Conservation (phyloP, 306 rosid genomes). For the Quercus rubra region DNA sequence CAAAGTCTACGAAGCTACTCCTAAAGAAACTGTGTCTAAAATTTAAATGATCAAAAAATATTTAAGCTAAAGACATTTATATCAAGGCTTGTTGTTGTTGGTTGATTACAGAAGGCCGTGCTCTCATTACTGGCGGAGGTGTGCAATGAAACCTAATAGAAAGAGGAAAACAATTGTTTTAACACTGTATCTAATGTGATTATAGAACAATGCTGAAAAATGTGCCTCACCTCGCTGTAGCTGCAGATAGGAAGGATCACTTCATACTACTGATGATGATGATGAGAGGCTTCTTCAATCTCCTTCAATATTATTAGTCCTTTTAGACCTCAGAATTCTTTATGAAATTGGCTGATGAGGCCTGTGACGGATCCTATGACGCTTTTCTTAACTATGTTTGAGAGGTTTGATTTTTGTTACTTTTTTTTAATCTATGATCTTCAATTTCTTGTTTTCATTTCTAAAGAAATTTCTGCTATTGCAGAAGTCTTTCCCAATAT, state of each 20-base stretch:
- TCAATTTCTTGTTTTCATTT: background rate
- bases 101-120: conserved; percentile 82
- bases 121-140: conserved; percentile 64
- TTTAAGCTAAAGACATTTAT: background rate
- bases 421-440: background rate
- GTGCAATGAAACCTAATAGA: conserved; percentile 43
- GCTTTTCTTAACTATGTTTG: conserved; percentile 83
- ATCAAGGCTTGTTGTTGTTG: conserved; percentile 24
- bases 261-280: conserved; percentile 77
- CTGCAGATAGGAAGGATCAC: conserved; percentile 70
- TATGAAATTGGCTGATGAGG: conserved; percentile 79
- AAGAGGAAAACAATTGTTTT: conserved; percentile 54
- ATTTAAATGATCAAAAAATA: too few species aligned
- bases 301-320: conserved; percentile 86
- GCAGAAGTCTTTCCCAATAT: background rate
- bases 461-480: background rate
- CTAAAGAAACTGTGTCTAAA: too few species aligned
- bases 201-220: conserved; percentile 81
- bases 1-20: too few species aligned
- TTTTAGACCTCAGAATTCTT: conserved; percentile 85
- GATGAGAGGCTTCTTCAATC: conserved; percentile 95
- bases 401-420: conserved; percentile 57
- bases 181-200: conserved; percentile 62
- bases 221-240: conserved; percentile 77
- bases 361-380: conserved; percentile 77